Evolutionary conservation across 75 land plant species (phyloP).

Genomic region (Isoetes taiwanensis): DNA sequence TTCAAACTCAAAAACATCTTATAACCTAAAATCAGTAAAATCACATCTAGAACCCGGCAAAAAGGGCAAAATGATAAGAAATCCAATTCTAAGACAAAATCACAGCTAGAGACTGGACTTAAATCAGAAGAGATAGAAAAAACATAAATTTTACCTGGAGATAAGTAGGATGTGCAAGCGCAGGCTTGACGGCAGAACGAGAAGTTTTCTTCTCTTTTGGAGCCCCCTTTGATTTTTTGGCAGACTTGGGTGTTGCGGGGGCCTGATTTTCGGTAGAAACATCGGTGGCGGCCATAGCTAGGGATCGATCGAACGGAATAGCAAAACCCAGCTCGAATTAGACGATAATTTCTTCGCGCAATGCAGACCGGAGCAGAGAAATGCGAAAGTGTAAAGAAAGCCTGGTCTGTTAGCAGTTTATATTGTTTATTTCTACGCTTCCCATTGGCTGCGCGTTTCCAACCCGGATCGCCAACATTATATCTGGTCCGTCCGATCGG

Average conservation of each 20-base stretch:
- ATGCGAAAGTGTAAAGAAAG: not conserved
- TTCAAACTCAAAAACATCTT: not conserved
- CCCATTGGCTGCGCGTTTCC: not conserved
- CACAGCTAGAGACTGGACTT: not conserved
- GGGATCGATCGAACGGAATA: too few relatives aligned
- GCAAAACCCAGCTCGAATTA: too few relatives aligned
- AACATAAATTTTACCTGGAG: slow-evolving; percentile 48
- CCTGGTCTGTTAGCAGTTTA: not conserved
- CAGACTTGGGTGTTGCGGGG: slow-evolving; percentile 18
- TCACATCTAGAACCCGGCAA: not conserved
- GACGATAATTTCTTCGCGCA: too few relatives aligned
- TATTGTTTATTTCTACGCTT: not conserved
- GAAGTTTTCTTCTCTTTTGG: slow-evolving; percentile 1
- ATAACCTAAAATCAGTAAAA: not conserved
- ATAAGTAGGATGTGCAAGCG: slow-evolving; percentile 50
- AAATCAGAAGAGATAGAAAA: not conserved
- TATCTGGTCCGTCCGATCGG: too few relatives aligned
- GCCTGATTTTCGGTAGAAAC: slow-evolving; percentile 22
- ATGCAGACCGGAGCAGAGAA: too few relatives aligned
- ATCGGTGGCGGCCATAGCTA: slow-evolving; percentile 11
- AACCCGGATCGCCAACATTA: too few relatives aligned
- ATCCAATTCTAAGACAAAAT: not conserved
- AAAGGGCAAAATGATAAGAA: not conserved
- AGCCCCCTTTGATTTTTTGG: slow-evolving; percentile 1
- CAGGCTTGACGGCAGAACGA: not conserved